These are phyloP conservation scores for Xylaria nigripes DNA, from an alignment of 495 filamentous ascomycete species.

Conservation along the genomic window DNA sequence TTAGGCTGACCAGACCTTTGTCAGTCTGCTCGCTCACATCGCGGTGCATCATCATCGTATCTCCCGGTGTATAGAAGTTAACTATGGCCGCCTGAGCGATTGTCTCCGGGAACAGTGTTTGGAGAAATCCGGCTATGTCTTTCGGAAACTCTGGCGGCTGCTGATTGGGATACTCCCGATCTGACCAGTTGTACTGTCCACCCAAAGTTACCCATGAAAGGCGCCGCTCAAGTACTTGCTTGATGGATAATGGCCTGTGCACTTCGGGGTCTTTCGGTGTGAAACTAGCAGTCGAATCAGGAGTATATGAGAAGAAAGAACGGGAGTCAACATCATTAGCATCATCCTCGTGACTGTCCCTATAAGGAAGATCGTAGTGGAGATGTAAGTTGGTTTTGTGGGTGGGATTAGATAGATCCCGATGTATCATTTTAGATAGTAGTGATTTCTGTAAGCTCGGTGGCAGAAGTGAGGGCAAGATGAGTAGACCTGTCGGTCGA, in stretches of 20 bases:
- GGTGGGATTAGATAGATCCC: slow-evolving; percentile 62
- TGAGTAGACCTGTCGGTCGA: slow-evolving; percentile 52
- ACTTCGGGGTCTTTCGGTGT: slow-evolving; percentile 58
- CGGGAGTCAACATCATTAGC: slow-evolving; percentile 8
- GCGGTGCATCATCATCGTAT: slow-evolving; percentile 79
- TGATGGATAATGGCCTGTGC: slow-evolving; percentile 61
- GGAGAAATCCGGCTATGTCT: slow-evolving; percentile 59
- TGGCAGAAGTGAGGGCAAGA: slow-evolving; percentile 67
- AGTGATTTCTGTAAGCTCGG: slow-evolving; percentile 57
- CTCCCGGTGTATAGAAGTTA: slow-evolving; percentile 81
- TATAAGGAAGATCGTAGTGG: slow-evolving; percentile 69
- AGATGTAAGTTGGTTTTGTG: slow-evolving; percentile 84
- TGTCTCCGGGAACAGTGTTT: slow-evolving; percentile 60
- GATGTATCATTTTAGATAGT: slow-evolving; percentile 62
- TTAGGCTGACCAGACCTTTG: slow-evolving; percentile 70
- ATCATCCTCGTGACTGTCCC: slow-evolving; percentile 13
- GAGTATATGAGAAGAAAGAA: slow-evolving; percentile 42
- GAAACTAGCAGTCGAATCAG: slow-evolving; percentile 30
- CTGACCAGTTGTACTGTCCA: slow-evolving; percentile 91
- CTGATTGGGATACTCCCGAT: slow-evolving; percentile 63
- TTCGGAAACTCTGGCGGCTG: slow-evolving; percentile 62
- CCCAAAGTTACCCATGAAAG: slow-evolving; percentile 91
- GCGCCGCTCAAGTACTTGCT: slow-evolving; percentile 60
- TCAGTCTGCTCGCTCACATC: slow-evolving; percentile 80
- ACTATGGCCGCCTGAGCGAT: slow-evolving; percentile 80